A percentile compares a stretch with the other conserved stretches of the same genome.
These are phyloP conservation scores for Raffaelea arxii DNA, from an alignment of 2,329 filamentous ascomycete genomes.

Conservation along the genomic window DNA sequence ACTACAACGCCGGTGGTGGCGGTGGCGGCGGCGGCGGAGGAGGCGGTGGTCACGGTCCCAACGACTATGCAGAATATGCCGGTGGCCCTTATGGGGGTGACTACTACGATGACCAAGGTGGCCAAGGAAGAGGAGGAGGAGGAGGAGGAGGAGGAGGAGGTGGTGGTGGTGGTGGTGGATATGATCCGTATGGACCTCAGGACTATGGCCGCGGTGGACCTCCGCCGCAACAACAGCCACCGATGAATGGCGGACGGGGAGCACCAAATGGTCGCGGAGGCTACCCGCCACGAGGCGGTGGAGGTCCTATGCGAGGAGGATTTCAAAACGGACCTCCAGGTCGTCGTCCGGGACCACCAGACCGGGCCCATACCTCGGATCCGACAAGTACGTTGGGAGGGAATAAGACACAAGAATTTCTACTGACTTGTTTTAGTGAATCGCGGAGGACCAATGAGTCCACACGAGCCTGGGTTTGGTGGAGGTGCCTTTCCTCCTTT, in stretches of 20 bases:
- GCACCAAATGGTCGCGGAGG: conserved; percentile 28
- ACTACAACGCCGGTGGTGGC: conserved; percentile 35
- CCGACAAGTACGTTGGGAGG: conserved; percentile 29
- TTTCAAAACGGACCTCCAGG: conserved; percentile 22
- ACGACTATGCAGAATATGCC: conserved; percentile 17
- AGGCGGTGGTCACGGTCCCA: conserved; percentile 30
- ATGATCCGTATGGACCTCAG: too few relatives aligned
- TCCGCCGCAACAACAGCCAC: too few relatives aligned
- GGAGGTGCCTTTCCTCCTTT: conserved; percentile 32
- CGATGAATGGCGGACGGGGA: conserved; percentile 33
- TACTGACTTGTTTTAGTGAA: neutral
- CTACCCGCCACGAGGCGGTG: conserved; percentile 27
- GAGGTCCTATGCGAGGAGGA: conserved; percentile 22
- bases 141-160: conserved; percentile 16
- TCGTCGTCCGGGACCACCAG: conserved; percentile 24
- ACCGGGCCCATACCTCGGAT: conserved; percentile 28
- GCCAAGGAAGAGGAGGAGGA: conserved; percentile 24
- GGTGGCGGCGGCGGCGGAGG: conserved; percentile 20
- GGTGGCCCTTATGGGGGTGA: conserved; percentile 22
- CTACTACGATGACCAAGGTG: conserved; percentile 33
- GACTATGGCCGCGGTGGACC: too few relatives aligned
- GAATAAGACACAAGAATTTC: too few relatives aligned
- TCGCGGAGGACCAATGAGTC: conserved; percentile 8
- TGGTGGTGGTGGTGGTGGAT: neutral
- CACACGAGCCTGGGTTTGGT: conserved; percentile 24